These are phyloP conservation scores for Choanephora cucurbitarum DNA, from an alignment of 371 early-diverging fungal species.

Conservation along the genomic window DNA sequence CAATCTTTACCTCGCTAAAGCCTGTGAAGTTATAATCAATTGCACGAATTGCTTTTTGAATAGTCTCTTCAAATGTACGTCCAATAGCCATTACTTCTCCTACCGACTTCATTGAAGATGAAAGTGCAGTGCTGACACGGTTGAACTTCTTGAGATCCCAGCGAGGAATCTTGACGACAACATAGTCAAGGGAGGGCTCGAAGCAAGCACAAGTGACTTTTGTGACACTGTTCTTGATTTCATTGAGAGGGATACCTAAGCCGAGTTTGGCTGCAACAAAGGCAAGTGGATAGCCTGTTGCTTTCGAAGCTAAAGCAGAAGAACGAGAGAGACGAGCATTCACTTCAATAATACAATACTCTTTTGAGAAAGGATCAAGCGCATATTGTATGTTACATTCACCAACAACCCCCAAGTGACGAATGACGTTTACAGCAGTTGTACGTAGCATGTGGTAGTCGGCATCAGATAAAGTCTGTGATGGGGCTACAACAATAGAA, in stretches of 20 bases:
- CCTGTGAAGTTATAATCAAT: constrained; percentile 89
- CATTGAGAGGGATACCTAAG: constrained; percentile 86
- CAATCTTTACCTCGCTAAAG: constrained; percentile 60
- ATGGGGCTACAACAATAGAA: constrained; percentile 95
- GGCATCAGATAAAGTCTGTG: constrained; percentile 92
- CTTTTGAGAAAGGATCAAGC: constrained; percentile 88
- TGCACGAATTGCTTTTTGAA: constrained; percentile 93
- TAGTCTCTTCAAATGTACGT: constrained; percentile 93
- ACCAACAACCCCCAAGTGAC: constrained; percentile 92
- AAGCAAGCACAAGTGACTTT: constrained; percentile 95
- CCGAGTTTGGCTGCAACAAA: constrained; percentile 98
- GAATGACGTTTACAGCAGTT: constrained; percentile 81
- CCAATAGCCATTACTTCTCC: constrained; percentile 98
- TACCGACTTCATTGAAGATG: constrained; percentile 93
- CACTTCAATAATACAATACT: constrained; percentile 96
- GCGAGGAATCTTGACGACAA: constrained; percentile 94
- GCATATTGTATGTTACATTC: constrained; percentile 98
- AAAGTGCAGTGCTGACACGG: constrained; percentile 84
- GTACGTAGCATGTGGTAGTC: constrained; percentile 96
- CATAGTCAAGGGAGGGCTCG: constrained; percentile 93
- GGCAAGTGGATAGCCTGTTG: constrained; percentile 97
- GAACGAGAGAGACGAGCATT: constrained; percentile 94
- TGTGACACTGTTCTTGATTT: constrained; percentile 90
- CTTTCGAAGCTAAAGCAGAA: constrained; percentile 93
- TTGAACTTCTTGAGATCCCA: constrained; percentile 97